These are phyloP conservation scores for Arabidopsis suecica DNA, from an alignment of 345 rosid genomes.

Conservation along the genomic window DNA sequence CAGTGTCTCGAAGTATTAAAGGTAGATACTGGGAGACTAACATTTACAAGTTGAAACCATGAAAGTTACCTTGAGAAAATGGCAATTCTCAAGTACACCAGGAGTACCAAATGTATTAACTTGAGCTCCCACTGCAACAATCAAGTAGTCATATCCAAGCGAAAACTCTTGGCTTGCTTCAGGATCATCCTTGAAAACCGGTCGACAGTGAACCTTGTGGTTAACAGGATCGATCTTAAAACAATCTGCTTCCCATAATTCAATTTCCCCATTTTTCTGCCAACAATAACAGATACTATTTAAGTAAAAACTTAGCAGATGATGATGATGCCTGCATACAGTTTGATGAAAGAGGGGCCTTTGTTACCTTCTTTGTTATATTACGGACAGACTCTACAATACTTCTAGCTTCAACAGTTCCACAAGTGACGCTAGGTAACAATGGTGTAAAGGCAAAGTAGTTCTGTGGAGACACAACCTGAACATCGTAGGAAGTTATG, in stretches of 20 bases:
- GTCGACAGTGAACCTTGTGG: conserved; percentile 61
- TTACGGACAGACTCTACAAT: conserved; percentile 91
- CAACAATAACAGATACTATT: background rate
- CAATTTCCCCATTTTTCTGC: conserved; percentile 80
- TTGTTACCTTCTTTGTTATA: conserved; percentile 76
- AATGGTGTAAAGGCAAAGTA: conserved; percentile 96
- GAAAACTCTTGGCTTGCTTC: conserved; percentile 66
- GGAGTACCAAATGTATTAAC: conserved; percentile 93
- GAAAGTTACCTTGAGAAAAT: conserved; percentile 78
- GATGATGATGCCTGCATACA: conserved; percentile 1
- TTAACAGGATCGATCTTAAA: conserved; percentile 76
- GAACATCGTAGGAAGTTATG: conserved; percentile 70
- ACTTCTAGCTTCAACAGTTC: conserved; percentile 97
- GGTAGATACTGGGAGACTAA: background rate
- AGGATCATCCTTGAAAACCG: conserved; percentile 58
- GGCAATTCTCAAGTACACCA: conserved; percentile 93
- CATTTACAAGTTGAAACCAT: background rate
- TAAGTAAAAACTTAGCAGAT: conserved; percentile 2
- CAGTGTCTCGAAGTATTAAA: background rate
- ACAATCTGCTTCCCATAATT: conserved; percentile 90
- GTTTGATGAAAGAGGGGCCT: background rate
- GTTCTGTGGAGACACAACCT: conserved; percentile 91
- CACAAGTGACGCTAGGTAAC: conserved; percentile 96
- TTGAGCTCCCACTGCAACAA: conserved; percentile 90
- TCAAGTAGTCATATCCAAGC: conserved; percentile 85